These are phyloP conservation scores for Laburnicola sp. DNA, from an alignment of 2,329 filamentous ascomycete species.

Conservation along the genomic window DNA sequence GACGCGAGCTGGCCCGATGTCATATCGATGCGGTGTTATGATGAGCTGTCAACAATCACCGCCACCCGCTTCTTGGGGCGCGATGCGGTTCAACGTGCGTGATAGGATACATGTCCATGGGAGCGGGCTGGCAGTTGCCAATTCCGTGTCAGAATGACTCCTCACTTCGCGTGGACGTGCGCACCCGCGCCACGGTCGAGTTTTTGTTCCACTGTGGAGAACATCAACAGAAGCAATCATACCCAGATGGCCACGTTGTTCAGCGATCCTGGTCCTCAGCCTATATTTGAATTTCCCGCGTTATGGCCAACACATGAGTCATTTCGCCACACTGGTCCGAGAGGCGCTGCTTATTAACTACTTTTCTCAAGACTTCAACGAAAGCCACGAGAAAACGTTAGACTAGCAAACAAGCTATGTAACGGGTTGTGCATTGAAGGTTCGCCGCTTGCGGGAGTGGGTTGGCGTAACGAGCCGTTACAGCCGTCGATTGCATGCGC, in stretches of 20 bases:
- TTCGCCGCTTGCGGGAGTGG: too few relatives aligned
- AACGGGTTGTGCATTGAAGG: background rate
- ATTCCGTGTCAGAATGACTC: background rate
- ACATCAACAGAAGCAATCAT: background rate
- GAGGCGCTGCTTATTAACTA: too few relatives aligned
- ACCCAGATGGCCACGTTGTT: background rate
- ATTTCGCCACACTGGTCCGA: too few relatives aligned
- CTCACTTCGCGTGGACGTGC: background rate
- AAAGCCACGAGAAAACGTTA: too few relatives aligned
- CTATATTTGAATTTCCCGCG: background rate
- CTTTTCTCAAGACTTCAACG: too few relatives aligned
- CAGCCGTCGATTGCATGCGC: conserved; percentile 6
- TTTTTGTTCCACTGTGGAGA: conserved; percentile 4
- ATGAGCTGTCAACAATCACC: conserved; percentile 2
- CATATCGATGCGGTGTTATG: background rate
- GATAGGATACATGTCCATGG: background rate
- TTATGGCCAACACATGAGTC: too few relatives aligned
- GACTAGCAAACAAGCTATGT: background rate
- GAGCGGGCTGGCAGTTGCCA: background rate
- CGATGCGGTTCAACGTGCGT: background rate
- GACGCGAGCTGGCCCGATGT: background rate
- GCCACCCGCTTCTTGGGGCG: background rate
- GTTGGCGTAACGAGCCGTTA: background rate
- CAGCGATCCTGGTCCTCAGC: background rate
- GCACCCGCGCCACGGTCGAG: conserved; percentile 2